Evolutionary conservation across 2,329 filamentous ascomycete genomes (phyloP).

Genomic region (Ophiostoma himal-ulmi): DNA sequence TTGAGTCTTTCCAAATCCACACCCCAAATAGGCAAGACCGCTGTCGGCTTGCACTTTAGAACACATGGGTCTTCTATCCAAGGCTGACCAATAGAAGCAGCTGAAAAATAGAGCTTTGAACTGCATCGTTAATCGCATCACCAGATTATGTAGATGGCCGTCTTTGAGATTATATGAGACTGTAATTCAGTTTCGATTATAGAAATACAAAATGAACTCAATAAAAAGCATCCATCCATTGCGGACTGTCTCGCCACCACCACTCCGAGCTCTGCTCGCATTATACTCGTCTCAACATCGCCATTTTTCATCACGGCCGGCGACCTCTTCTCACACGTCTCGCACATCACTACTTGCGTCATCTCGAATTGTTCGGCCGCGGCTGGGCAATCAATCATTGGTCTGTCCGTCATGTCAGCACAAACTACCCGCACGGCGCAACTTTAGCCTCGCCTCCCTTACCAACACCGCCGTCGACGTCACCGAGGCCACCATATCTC

Average conservation of each 20-base stretch:
- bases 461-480: conserved; percentile 34
- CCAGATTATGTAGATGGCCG: background rate
- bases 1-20: background rate
- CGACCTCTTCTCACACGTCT: background rate
- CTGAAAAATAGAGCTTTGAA: conserved; percentile 3
- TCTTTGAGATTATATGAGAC: background rate
- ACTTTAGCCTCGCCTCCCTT: conserved; percentile 20
- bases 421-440: background rate
- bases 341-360: background rate
- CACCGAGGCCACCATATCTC: conserved; percentile 41
- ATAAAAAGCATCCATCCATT: background rate
- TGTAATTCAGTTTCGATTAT: background rate
- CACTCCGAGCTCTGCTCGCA: background rate
- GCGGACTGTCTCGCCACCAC: background rate
- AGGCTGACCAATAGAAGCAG: background rate
- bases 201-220: background rate
- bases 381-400: background rate
- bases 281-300: conserved; percentile 1
- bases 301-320: background rate
- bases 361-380: background rate
- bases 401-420: background rate
- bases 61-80: background rate
- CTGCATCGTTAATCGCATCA: background rate
- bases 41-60: background rate
- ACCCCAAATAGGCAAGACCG: background rate